These are phyloP conservation scores for Chalciporus sphaerocephalus DNA, from an alignment of 768 basidiomycete genomes.

Conservation along the genomic window DNA sequence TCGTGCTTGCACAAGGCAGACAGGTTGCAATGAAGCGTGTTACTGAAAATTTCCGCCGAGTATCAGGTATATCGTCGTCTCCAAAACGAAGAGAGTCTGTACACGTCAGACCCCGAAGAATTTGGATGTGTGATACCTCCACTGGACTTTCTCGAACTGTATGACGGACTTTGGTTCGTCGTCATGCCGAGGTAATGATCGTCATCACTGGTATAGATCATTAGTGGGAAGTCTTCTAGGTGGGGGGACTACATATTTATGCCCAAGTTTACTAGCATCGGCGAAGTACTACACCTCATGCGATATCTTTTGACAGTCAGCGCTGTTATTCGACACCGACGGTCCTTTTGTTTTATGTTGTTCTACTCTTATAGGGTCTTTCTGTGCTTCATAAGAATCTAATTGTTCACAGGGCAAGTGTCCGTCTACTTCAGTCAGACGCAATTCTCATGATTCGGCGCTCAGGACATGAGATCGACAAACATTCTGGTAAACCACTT, in stretches of 20 bases:
- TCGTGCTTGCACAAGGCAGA: constrained; percentile 23
- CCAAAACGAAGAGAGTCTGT: constrained; percentile 5
- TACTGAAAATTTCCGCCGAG: constrained; percentile 20
- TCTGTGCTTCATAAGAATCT: constrained; percentile 8
- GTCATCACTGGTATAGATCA: neutral
- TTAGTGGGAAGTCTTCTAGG: constrained; percentile 4
- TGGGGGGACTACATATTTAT: constrained; percentile 9
- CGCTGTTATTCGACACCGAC: neutral
- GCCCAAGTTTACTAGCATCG: constrained; percentile 10
- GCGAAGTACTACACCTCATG: constrained; percentile 6
- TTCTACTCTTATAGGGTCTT: constrained; percentile 6
- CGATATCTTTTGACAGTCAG: constrained; percentile 1
- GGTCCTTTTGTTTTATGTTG: neutral
- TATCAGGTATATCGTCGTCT: constrained; percentile 21
- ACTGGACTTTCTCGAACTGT: constrained; percentile 18
- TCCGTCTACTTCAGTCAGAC: neutral
- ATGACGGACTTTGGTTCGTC: constrained; percentile 22
- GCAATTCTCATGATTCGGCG: neutral
- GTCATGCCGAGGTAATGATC: constrained; percentile 29
- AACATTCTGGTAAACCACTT: constrained; percentile 11
- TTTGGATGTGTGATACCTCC: constrained; percentile 19
- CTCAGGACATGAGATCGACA: constrained; percentile 7
- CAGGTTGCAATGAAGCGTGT: constrained; percentile 30
- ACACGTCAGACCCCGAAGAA: neutral
- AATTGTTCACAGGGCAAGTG: constrained; percentile 11